phyloP scores from a whole-genome alignment of 805 yeast genomes.

The Yarrowia porcina region DNA sequence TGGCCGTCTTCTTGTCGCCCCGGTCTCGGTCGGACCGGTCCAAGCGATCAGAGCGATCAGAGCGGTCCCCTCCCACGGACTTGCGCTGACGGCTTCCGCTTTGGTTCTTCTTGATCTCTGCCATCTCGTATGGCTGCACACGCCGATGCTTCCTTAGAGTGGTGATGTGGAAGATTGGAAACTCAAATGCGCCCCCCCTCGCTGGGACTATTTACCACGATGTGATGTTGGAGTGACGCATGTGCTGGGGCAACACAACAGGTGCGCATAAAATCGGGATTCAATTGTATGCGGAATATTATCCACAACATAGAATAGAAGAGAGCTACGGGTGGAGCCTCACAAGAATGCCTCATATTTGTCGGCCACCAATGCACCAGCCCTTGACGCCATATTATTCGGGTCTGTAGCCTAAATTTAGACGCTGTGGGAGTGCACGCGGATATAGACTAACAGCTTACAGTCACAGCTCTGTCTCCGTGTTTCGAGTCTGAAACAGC shows the following conservation, averaged over 20 bases:
- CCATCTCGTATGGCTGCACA: constrained; percentile 25
- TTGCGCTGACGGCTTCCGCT: constrained; percentile 26
- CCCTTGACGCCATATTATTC: neutral
- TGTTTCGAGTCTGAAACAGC: too few relatives aligned
- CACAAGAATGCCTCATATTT: too few relatives aligned
- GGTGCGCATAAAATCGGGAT: neutral
- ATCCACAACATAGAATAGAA: too few relatives aligned
- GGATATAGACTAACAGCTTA: too few relatives aligned
- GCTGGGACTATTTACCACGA: constrained; percentile 6
- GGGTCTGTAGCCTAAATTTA: neutral
- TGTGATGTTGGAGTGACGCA: constrained; percentile 7
- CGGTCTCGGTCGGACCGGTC: constrained; percentile 23
- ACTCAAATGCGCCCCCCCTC: constrained; percentile 24
- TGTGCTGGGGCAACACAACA: neutral
- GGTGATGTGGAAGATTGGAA: constrained; percentile 25
- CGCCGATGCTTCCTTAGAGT: constrained; percentile 24
- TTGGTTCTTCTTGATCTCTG: constrained; percentile 26
- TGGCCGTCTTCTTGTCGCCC: constrained; percentile 22
- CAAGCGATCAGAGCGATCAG: constrained; percentile 22
- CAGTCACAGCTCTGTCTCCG: too few relatives aligned
- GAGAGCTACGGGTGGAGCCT: too few relatives aligned
- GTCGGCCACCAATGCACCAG: neutral
- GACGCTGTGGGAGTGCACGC: too few relatives aligned
- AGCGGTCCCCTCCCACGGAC: constrained; percentile 26
- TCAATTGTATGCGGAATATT: neutral